Evolutionary conservation across 2,329 filamentous ascomycete genomes (phyloP).

Genomic region (Nannizziopsis barbatae): DNA sequence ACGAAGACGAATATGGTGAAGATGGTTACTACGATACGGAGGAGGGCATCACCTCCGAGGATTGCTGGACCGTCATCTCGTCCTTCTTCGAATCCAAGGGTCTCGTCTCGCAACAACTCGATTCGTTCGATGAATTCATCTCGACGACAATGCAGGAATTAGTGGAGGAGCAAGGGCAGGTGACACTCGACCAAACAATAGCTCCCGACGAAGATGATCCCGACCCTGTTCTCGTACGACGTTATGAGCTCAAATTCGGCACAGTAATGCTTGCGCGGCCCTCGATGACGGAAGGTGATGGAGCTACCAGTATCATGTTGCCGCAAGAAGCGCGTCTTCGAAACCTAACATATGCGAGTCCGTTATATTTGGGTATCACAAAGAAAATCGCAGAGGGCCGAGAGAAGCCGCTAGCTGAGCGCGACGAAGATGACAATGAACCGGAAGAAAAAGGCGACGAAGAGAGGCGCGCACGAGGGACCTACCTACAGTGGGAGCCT

Average conservation of each 20-base stretch:
- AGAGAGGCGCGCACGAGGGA: conserved; percentile 36
- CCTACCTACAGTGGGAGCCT: conserved; percentile 40
- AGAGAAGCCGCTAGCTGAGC: conserved; percentile 62
- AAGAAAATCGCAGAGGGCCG: conserved; percentile 76
- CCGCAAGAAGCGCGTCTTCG: conserved; percentile 92
- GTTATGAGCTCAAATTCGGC: conserved; percentile 92
- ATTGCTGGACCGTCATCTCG: conserved; percentile 96
- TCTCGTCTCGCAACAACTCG: conserved; percentile 90
- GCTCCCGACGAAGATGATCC: conserved; percentile 60
- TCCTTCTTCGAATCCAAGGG: conserved; percentile 95
- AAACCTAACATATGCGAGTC: conserved; percentile 89
- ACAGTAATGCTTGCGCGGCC: conserved; percentile 80
- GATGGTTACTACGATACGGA: conserved; percentile 56
- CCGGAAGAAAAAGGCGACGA: conserved; percentile 40
- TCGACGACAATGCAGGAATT: conserved; percentile 89
- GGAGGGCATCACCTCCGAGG: conserved; percentile 80
- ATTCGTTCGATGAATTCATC: conserved; percentile 97
- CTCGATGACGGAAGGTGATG: conserved; percentile 85
- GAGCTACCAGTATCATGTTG: conserved; percentile 70
- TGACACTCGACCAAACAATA: conserved; percentile 88
- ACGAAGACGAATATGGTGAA: conserved; percentile 56
- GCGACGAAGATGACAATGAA: conserved; percentile 43
- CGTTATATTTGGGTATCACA: conserved; percentile 77
- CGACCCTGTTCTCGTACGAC: conserved; percentile 69
- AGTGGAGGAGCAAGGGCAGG: conserved; percentile 78